Conservation (phyloP, 2,329 filamentous ascomycete species). For the Neofusicoccum cordaticola region DNA sequence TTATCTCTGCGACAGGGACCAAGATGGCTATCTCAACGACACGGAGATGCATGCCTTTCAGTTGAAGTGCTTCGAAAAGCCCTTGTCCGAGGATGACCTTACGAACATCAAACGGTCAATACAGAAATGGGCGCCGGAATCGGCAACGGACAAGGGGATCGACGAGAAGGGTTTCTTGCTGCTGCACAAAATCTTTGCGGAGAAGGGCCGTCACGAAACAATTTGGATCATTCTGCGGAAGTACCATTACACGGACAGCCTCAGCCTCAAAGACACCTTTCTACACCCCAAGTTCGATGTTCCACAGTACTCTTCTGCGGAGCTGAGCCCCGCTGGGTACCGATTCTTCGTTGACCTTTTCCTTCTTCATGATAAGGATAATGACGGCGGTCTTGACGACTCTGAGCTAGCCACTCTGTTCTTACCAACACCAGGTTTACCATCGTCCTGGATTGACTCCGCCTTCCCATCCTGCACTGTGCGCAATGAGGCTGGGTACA, state of each 20-base stretch:
- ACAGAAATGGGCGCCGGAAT: constrained; percentile 62
- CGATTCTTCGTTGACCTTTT: constrained; percentile 98
- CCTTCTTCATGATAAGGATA: constrained; percentile 92
- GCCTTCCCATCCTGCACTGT: constrained; percentile 92
- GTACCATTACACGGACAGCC: constrained; percentile 93
- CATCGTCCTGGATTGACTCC: constrained; percentile 80
- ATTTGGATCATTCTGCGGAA: constrained; percentile 96
- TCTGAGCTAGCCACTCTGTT: constrained; percentile 83
- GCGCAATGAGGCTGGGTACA: constrained; percentile 89
- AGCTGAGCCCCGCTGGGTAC: constrained; percentile 90
- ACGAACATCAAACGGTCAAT: constrained; percentile 90
- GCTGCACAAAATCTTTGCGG: constrained; percentile 92
- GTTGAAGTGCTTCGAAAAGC: constrained; percentile 85
- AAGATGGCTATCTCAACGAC: constrained; percentile 89
- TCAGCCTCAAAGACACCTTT: constrained; percentile 87
- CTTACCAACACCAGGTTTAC: constrained; percentile 86
- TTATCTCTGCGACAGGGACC: constrained; percentile 93
- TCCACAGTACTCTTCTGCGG: constrained; percentile 84
- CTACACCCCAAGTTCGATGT: constrained; percentile 93
- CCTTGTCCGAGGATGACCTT: constrained; percentile 75
- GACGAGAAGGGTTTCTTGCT: constrained; percentile 80
- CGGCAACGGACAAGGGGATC: constrained; percentile 68
- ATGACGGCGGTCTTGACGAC: constrained; percentile 89
- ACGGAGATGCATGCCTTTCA: constrained; percentile 90
- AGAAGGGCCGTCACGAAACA: constrained; percentile 96